Evolutionary conservation across 2,329 filamentous ascomycete species (phyloP).

Genomic region (Cryoendolithus antarcticus): DNA sequence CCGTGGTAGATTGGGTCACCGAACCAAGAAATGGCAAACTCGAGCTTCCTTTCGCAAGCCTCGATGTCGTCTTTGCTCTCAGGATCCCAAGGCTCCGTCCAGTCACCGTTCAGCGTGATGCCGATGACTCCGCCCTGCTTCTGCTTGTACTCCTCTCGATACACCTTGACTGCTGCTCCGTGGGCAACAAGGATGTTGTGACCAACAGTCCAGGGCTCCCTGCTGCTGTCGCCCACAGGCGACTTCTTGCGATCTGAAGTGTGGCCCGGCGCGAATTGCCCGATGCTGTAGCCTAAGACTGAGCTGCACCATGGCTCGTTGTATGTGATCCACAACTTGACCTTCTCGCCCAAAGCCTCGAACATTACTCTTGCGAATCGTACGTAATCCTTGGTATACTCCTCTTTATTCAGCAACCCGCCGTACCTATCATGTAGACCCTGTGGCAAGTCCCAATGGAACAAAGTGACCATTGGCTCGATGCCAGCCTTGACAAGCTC

Average conservation of each 20-base stretch:
- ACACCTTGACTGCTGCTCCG: slow-evolving; percentile 66
- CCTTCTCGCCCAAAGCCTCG: slow-evolving; percentile 57
- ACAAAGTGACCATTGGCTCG: slow-evolving; percentile 70
- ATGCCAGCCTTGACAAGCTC: slow-evolving; percentile 66
- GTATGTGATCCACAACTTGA: slow-evolving; percentile 57
- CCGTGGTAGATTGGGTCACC: slow-evolving; percentile 78
- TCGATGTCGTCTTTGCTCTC: slow-evolving; percentile 64
- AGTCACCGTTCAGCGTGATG: slow-evolving; percentile 68
- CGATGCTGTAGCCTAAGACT: slow-evolving; percentile 66
- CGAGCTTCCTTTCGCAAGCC: slow-evolving; percentile 67
- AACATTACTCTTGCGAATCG: slow-evolving; percentile 68
- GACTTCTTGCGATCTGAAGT: slow-evolving; percentile 64
- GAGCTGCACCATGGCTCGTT: slow-evolving; percentile 72
- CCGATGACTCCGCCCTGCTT: slow-evolving; percentile 65
- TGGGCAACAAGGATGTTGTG: slow-evolving; percentile 73
- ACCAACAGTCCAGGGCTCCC: slow-evolving; percentile 71
- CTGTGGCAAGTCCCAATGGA: slow-evolving; percentile 81
- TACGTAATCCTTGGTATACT: slow-evolving; percentile 73
- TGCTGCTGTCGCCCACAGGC: slow-evolving; percentile 57
- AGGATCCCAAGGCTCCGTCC: slow-evolving; percentile 68
- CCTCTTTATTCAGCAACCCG: slow-evolving; percentile 65
- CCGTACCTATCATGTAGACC: slow-evolving; percentile 69
- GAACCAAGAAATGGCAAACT: slow-evolving; percentile 82
- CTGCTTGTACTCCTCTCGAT: slow-evolving; percentile 69
- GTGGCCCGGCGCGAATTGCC: slow-evolving; percentile 70